Conservation (phyloP, 345 rosid genomes). For the Odontarrhena argentea region DNA sequence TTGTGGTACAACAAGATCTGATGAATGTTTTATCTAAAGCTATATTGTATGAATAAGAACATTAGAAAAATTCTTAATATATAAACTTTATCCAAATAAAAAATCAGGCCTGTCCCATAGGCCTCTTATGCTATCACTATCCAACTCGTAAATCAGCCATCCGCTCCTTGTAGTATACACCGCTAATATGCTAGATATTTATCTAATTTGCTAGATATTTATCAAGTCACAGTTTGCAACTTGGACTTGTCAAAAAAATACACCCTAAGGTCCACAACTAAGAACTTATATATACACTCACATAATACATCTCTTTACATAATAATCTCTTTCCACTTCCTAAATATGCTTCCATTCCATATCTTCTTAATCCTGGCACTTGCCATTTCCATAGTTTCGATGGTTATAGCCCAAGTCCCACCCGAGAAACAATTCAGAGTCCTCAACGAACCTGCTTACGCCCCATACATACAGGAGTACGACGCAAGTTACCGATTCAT, state of each 20-base stretch:
- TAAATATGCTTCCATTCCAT: constrained; percentile 13
- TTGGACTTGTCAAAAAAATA: constrained; percentile 33
- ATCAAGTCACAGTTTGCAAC: constrained; percentile 31
- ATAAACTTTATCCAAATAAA: too few species aligned
- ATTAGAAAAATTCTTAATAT: too few species aligned
- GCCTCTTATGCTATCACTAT: too few species aligned
- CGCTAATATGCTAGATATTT: too few species aligned
- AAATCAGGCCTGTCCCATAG: too few species aligned
- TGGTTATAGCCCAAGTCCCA: constrained; percentile 39
- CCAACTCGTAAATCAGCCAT: too few species aligned
- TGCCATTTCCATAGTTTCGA: constrained; percentile 26
- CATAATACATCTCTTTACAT: neutral
- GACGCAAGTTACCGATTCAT: constrained; percentile 42
- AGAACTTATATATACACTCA: constrained; percentile 11
- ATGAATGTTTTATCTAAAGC: too few species aligned
- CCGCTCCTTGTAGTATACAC: too few species aligned
- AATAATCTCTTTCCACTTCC: neutral
- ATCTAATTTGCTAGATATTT: neutral
- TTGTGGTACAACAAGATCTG: too few species aligned
- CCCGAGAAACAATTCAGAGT: constrained; percentile 36
- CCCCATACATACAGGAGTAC: constrained; percentile 36
- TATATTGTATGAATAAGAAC: too few species aligned
- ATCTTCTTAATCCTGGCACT: constrained; percentile 14
- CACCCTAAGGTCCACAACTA: neutral
- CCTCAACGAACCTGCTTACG: constrained; percentile 39